Percentiles rank a stretch among this genome's conserved stretches.
Conservation (phyloP, 2,329 filamentous ascomycete genomes). For the Sporothrix humicola region DNA sequence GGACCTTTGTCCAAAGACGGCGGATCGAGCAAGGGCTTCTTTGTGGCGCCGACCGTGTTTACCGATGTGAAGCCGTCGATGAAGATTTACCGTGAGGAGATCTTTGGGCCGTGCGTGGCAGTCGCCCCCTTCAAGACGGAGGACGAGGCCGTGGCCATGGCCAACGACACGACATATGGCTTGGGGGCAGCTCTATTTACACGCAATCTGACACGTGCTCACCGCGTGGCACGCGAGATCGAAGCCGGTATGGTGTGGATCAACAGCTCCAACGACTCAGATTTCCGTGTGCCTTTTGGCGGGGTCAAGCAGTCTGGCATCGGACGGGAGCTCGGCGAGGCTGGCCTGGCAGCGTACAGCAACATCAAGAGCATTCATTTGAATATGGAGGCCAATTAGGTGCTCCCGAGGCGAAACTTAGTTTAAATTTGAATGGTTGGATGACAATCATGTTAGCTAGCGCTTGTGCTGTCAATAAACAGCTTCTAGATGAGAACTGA, state of each 20-base stretch:
- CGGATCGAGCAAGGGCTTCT: conserved; percentile 35
- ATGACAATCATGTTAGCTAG: not conserved
- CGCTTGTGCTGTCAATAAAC: not conserved
- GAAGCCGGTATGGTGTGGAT: conserved; percentile 61
- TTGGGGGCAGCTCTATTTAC: conserved; percentile 63
- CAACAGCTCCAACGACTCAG: conserved; percentile 42
- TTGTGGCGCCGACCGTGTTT: conserved; percentile 38
- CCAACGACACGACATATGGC: conserved; percentile 62
- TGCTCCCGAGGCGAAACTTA: not conserved
- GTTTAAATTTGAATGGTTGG: not conserved
- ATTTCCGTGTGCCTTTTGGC: conserved; percentile 38
- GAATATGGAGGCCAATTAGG: conserved; percentile 32
- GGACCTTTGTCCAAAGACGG: conserved; percentile 16
- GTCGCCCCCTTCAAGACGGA: conserved; percentile 58
- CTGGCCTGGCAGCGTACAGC: conserved; percentile 51
- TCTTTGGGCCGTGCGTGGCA: conserved; percentile 65
- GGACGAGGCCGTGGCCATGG: conserved; percentile 55
- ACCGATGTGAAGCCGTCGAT: conserved; percentile 35
- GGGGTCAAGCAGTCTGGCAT: conserved; percentile 67
- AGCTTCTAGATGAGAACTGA: not conserved
- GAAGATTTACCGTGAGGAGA: conserved; percentile 55
- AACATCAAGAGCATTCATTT: conserved; percentile 48
- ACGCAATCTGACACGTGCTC: conserved; percentile 54
- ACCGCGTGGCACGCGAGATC: conserved; percentile 55
- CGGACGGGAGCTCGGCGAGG: conserved; percentile 56